phyloP scores from a whole-genome alignment of 2,329 filamentous ascomycete species.

The Alternaria novae-zelandiae region DNA sequence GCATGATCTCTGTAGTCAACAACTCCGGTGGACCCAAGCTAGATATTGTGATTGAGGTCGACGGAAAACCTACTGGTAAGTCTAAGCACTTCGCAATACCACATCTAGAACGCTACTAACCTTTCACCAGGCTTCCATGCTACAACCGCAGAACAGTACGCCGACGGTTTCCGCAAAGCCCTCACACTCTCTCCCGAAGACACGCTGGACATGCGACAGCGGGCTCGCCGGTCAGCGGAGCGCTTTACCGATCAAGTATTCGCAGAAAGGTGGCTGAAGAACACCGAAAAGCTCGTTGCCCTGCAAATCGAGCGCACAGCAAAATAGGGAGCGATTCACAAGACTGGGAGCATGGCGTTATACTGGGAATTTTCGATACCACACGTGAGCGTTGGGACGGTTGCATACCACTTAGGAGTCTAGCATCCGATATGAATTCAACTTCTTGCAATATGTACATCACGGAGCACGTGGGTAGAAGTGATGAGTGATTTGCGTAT shows the following conservation, averaged over 20 bases:
- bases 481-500: neutral
- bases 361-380: conserved; percentile 11
- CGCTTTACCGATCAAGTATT: conserved; percentile 91
- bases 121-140: conserved; percentile 77
- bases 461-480: neutral
- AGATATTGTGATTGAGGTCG: conserved; percentile 85
- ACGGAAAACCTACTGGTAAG: conserved; percentile 77
- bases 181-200: conserved; percentile 69
- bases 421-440: neutral
- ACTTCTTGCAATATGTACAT: neutral
- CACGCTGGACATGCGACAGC: conserved; percentile 73
- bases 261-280: conserved; percentile 74
- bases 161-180: conserved; percentile 78
- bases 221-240: conserved; percentile 78
- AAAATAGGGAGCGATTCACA: conserved; percentile 1
- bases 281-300: conserved; percentile 75
- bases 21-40: conserved; percentile 90
- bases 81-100: neutral
- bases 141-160: conserved; percentile 78
- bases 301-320: conserved; percentile 41
- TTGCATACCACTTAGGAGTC: neutral
- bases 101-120: neutral
- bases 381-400: conserved; percentile 11
- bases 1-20: conserved; percentile 90
- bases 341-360: neutral